These are phyloP conservation scores for Sporothrix schenckii DNA, from an alignment of 2,329 filamentous ascomycete species.

Conservation along the genomic window DNA sequence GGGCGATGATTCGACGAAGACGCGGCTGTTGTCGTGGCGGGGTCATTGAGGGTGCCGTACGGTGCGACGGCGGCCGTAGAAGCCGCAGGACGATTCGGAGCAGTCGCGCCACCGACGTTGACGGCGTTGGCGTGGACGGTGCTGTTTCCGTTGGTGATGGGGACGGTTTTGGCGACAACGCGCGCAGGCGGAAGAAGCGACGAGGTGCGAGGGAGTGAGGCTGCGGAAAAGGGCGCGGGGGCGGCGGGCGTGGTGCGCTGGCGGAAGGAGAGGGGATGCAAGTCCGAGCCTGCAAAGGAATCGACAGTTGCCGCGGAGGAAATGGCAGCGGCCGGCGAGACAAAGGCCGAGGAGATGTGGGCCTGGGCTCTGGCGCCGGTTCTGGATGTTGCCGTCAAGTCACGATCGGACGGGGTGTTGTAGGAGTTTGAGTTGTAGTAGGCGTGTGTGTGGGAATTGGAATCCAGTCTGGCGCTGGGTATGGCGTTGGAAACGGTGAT, in stretches of 20 bases:
- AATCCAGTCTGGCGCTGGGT: conserved; percentile 24
- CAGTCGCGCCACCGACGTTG: not conserved
- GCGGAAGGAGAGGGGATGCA: conserved; percentile 9
- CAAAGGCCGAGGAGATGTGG: conserved; percentile 30
- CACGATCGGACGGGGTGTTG: conserved; percentile 27
- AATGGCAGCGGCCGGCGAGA: not conserved
- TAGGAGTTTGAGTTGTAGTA: conserved; percentile 23
- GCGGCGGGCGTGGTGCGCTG: conserved; percentile 30
- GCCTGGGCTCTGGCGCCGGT: conserved; percentile 1
- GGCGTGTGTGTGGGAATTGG: conserved; percentile 23
- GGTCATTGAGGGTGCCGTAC: conserved; percentile 37
- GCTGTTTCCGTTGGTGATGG: not conserved
- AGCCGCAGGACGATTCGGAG: not conserved
- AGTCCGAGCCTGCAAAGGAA: not conserved
- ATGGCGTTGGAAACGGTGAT: conserved; percentile 33
- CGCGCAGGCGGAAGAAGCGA: conserved; percentile 48
- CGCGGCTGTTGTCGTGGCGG: conserved; percentile 16
- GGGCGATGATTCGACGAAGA: conserved; percentile 36
- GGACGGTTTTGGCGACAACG: conserved; percentile 38
- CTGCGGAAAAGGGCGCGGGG: conserved; percentile 39
- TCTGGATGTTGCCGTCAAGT: not conserved
- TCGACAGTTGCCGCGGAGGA: not conserved
- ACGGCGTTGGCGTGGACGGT: not conserved
- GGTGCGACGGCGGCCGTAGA: not conserved
- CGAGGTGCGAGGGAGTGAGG: conserved; percentile 48